phyloP scores from a whole-genome alignment of 2,329 filamentous ascomycete genomes.

The Pestalotiopsis sp. region DNA sequence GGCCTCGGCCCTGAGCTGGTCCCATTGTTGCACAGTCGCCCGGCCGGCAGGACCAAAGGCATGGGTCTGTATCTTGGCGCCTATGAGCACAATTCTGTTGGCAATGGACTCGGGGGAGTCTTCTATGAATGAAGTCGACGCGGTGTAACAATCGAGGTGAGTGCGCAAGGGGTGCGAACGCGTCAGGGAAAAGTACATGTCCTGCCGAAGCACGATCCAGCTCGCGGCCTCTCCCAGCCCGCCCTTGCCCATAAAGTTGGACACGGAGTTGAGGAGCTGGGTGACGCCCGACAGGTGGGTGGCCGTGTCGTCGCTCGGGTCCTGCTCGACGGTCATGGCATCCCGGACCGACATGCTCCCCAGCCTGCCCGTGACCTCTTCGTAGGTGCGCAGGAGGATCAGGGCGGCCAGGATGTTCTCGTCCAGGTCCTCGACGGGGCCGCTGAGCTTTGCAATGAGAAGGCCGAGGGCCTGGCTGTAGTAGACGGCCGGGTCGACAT shows the following conservation, averaged over 20 bases:
- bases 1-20: slow-evolving; percentile 17
- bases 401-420: slow-evolving; percentile 13
- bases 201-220: slow-evolving; percentile 51
- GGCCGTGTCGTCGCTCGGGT: slow-evolving; percentile 23
- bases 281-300: slow-evolving; percentile 31
- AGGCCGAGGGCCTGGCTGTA: slow-evolving; percentile 9
- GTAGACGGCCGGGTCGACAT: slow-evolving; percentile 8
- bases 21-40: neutral
- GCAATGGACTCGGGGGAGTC: slow-evolving; percentile 27
- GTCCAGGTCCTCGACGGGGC: slow-evolving; percentile 11
- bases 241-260: slow-evolving; percentile 27
- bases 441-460: slow-evolving; percentile 9
- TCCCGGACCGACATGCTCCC: neutral
- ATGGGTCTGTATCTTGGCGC: slow-evolving; percentile 33
- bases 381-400: slow-evolving; percentile 10
- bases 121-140: slow-evolving; percentile 26
- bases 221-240: slow-evolving; percentile 45
- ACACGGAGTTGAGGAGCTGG: slow-evolving; percentile 28
- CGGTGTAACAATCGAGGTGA: slow-evolving; percentile 36
- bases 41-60: slow-evolving; percentile 32
- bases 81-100: slow-evolving; percentile 29
- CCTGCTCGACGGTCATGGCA: neutral
- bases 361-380: slow-evolving; percentile 8
- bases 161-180: slow-evolving; percentile 39
- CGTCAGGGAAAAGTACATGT: slow-evolving; percentile 48